A percentile compares a stretch with the other conserved stretches of the same genome.
Evolutionary conservation across 2,329 filamentous ascomycete species (phyloP).

Genomic region (Pezicula neosporulosa): DNA sequence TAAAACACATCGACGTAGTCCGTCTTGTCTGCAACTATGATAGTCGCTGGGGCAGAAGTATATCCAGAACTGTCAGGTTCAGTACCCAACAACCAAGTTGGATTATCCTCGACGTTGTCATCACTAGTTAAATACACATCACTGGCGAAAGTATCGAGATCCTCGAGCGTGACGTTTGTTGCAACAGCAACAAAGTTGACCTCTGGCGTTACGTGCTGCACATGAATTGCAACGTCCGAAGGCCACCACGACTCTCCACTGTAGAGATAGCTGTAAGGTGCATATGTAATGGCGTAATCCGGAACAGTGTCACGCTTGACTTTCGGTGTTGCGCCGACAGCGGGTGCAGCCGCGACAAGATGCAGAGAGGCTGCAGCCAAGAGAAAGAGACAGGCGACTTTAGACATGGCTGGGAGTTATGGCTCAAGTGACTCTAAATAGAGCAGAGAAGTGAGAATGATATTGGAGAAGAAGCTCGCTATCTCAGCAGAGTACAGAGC

Average conservation of each 20-base stretch:
- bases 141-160: slow-evolving; percentile 28
- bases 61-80: slow-evolving; percentile 43
- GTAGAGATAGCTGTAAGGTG: slow-evolving; percentile 42
- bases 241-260: slow-evolving; percentile 40
- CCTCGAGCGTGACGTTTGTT: slow-evolving; percentile 29
- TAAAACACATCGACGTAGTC: slow-evolving; percentile 5
- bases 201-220: slow-evolving; percentile 36
- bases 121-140: slow-evolving; percentile 41
- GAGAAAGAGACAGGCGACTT: too few relatives aligned
- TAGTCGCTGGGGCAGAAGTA: slow-evolving; percentile 43
- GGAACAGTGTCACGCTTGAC: not conserved
- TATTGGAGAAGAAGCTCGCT: too few relatives aligned
- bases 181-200: slow-evolving; percentile 33
- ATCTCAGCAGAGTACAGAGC: too few relatives aligned
- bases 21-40: slow-evolving; percentile 39
- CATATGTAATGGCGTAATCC: slow-evolving; percentile 14
- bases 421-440: too few relatives aligned
- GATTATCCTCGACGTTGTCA: slow-evolving; percentile 38
- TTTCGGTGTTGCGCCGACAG: too few relatives aligned
- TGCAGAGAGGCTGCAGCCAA: too few relatives aligned
- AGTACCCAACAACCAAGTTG: slow-evolving; percentile 35
- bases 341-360: too few relatives aligned
- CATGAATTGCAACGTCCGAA: slow-evolving; percentile 37
- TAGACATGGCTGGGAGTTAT: too few relatives aligned
- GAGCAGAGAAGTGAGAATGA: too few relatives aligned